phyloP scores from a whole-genome alignment of 202 grass and related monocot genomes.

The Bolboschoenoplectus hybrid region DNA sequence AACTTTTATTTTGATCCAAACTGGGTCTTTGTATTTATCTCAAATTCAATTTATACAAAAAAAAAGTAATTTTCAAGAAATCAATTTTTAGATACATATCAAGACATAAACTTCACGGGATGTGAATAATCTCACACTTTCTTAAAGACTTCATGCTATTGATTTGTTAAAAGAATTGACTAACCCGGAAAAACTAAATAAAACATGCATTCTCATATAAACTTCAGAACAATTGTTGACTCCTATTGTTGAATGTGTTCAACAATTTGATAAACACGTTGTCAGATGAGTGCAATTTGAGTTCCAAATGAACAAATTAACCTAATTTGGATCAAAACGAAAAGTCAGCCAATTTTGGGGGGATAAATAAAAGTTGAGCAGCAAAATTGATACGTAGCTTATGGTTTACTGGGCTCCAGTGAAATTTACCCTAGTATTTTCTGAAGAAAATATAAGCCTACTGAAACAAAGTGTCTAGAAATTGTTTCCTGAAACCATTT shows the following conservation, averaged over 20 bases:
- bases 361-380: background rate
- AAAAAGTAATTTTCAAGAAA: background rate
- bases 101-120: background rate
- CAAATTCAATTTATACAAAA: background rate
- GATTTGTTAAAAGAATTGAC: background rate
- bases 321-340: conserved; percentile 28
- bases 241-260: background rate
- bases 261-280: background rate
- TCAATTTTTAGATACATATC: background rate
- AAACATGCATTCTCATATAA: background rate
- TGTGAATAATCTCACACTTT: background rate
- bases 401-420: conserved; percentile 6
- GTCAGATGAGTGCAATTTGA: background rate
- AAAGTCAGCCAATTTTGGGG: background rate
- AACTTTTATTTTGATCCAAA: background rate
- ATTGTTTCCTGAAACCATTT: conserved; percentile 17
- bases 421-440: conserved; percentile 29
- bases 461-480: conserved; percentile 9
- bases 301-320: conserved; percentile 9
- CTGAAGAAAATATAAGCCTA: background rate
- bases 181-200: background rate
- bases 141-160: background rate
- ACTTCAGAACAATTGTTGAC: background rate
- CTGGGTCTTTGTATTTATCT: background rate
- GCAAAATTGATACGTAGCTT: background rate